A percentile compares a stretch with the other conserved stretches of the same genome.
phyloP scores from a whole-genome alignment of 345 rosid genomes.

The Schrenkiella parvula region DNA sequence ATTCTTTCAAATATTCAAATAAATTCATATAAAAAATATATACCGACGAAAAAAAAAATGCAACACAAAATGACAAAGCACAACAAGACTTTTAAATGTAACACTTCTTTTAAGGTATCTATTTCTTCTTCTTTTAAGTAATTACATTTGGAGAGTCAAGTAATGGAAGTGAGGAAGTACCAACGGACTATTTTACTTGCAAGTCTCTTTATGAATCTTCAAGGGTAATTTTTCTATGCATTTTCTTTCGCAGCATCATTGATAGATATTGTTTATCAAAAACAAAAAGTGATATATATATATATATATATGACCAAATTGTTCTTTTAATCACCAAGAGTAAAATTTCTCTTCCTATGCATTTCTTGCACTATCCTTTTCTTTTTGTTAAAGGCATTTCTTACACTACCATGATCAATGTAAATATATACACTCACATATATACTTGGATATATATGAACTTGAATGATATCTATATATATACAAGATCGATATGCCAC shows the following conservation, averaged over 20 bases:
- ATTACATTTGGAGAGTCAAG: constrained; percentile 31
- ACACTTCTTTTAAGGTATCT: constrained; percentile 12
- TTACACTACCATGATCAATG: background rate
- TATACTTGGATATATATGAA: background rate
- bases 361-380: background rate
- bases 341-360: background rate
- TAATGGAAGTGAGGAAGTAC: background rate
- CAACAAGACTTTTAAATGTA: background rate
- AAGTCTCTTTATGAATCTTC: constrained; percentile 28
- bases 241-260: background rate
- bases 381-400: background rate
- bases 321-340: background rate
- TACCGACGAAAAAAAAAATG: background rate
- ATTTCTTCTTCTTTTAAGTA: background rate
- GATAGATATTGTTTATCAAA: background rate
- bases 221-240: constrained; percentile 11
- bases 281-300: background rate
- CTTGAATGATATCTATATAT: background rate
- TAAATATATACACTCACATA: background rate
- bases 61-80: constrained; percentile 12
- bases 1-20: background rate
- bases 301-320: background rate
- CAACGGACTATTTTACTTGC: constrained; percentile 22
- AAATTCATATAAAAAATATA: background rate
- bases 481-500: background rate